phyloP scores from a whole-genome alignment of 2,329 filamentous ascomycete genomes.

The Aspergillus ochraceus region DNA sequence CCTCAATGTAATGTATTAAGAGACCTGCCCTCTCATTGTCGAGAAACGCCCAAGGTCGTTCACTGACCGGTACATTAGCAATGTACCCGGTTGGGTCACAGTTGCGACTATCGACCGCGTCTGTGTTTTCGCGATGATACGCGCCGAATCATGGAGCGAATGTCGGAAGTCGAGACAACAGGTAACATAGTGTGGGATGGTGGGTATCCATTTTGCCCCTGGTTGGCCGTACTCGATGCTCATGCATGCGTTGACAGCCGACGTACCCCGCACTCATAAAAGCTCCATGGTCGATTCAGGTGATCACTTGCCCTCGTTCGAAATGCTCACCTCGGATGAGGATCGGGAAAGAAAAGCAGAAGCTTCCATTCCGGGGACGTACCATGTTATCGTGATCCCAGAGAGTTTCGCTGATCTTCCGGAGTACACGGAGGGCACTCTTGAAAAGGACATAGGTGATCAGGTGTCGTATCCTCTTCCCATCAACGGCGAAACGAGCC shows the following conservation, averaged over 20 bases:
- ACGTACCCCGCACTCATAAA: constrained; percentile 28
- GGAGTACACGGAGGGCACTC: constrained; percentile 47
- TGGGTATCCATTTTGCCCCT: constrained; percentile 35
- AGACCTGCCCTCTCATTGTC: background rate
- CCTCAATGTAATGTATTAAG: constrained; percentile 54
- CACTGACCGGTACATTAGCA: constrained; percentile 38
- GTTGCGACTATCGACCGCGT: constrained; percentile 59
- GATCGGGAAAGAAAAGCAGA: constrained; percentile 60
- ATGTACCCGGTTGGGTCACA: constrained; percentile 56
- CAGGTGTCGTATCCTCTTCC: constrained; percentile 27
- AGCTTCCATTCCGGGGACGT: constrained; percentile 53
- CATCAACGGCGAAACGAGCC: constrained; percentile 30
- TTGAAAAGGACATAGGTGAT: constrained; percentile 23
- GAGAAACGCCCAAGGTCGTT: background rate
- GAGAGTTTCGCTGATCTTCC: constrained; percentile 54
- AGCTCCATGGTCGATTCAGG: constrained; percentile 30
- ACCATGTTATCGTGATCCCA: constrained; percentile 56
- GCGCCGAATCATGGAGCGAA: constrained; percentile 51
- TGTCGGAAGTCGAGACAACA: constrained; percentile 52
- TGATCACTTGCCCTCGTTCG: constrained; percentile 55
- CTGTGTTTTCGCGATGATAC: constrained; percentile 58
- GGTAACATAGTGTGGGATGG: constrained; percentile 59
- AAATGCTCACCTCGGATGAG: constrained; percentile 55
- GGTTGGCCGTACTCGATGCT: constrained; percentile 1
- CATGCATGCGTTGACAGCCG: constrained; percentile 19